A percentile compares a stretch with the other conserved stretches of the same genome.
Conservation (phyloP, 2,329 filamentous ascomycete genomes). For the Pseudopyricularia javanii region DNA sequence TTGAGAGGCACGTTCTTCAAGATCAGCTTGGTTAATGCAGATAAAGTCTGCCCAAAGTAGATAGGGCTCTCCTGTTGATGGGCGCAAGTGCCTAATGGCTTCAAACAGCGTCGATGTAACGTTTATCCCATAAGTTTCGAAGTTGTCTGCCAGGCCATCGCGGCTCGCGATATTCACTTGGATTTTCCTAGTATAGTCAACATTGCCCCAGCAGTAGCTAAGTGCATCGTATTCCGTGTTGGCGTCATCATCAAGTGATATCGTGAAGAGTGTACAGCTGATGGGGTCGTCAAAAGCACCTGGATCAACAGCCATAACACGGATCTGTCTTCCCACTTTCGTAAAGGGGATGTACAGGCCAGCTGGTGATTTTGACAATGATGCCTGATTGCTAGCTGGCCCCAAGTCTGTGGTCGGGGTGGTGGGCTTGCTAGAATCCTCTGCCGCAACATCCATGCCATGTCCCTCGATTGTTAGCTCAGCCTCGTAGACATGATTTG, state of each 20-base stretch:
- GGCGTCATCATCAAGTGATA: background rate
- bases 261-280: background rate
- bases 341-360: background rate
- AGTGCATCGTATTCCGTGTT: background rate
- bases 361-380: background rate
- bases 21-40: conserved; percentile 6
- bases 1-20: conserved; percentile 4
- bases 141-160: too few species aligned
- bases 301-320: background rate
- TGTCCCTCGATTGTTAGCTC: background rate
- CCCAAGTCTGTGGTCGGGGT: too few species aligned
- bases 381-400: too few species aligned
- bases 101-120: background rate
- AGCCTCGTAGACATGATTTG: background rate
- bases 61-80: background rate
- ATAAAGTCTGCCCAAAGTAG: background rate
- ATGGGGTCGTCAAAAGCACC: background rate
- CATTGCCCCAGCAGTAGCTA: conserved; percentile 1
- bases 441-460: too few species aligned
- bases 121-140: background rate
- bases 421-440: too few species aligned
- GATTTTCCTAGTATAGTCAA: background rate
- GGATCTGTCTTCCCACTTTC: background rate
- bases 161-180: background rate
- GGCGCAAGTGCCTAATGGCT: background rate